Base-by-base conservation (phyloP, 2,329 filamentous ascomycete species). In the Drechslerella stenobrocha region DNA sequence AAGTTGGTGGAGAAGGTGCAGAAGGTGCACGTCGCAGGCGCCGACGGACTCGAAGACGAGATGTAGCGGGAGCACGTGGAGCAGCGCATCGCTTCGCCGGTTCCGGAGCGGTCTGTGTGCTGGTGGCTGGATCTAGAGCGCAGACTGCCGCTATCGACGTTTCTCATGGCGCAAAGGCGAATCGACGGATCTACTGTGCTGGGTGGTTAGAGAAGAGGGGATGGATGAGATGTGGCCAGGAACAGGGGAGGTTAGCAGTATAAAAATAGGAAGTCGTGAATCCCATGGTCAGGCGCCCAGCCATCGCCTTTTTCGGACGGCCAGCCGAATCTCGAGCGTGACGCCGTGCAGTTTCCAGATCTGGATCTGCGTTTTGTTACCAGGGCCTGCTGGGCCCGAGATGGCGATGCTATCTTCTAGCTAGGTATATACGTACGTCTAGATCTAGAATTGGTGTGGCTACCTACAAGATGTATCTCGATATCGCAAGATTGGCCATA, bases 1-100 rank as follows among this genome's bases (percentile, higher is more conserved):
- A 48, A 66, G 44, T 28, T 67, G 28, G 42, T 65, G 40, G 5
- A 30, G 28, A 30, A 42, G 3, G 37, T 42, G 37, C 63, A 67
- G 55, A 67, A 59, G 13, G 55, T 47, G 50, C 61, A 66, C 37
- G 56, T 42, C 2, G 61, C 42, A 13, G 3, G 37, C 8, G 45
- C 42, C 11, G 47, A 59, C 7, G 55, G 55, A 23, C 20, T 46
- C 7, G 63, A 60, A 2, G 63, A 50, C 20, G 63, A 55, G 28
- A 67, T 45, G 55, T 67, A 67, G 26, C 63, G 63, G 46, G 63
- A 67, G 35, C 63, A 67, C 22, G 63, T 67, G 11, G 55, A 51
- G 45, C 63, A 67, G 34, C 50, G 63, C 55, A 59, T 60, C 15
- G 34, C 48, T n/a, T 13, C 50, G 18, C 40, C 23, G 23, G 57